These are phyloP conservation scores for Camellia sinensis DNA, from an alignment of 148 eudicot species.

Conservation along the genomic window DNA sequence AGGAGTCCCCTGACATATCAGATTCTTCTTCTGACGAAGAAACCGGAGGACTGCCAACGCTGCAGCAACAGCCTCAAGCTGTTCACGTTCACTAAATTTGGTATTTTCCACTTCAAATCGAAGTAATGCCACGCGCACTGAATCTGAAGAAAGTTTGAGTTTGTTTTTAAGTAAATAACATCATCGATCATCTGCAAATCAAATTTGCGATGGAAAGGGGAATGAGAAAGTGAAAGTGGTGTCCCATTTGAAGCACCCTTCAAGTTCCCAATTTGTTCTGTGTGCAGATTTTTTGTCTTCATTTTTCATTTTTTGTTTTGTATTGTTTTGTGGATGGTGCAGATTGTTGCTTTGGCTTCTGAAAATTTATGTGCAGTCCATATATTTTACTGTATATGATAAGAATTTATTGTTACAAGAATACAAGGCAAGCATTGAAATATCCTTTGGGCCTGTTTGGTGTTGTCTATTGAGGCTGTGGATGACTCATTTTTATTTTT, in stretches of 20 bases:
- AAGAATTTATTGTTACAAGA: neutral
- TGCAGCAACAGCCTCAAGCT: constrained; percentile 4
- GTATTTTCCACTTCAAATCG: neutral
- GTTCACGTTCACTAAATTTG: constrained; percentile 1
- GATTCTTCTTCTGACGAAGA: constrained; percentile 34
- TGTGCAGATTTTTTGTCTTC: neutral
- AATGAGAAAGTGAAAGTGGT: constrained; percentile 19
- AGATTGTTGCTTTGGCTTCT: neutral
- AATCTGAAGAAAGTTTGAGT: too few species aligned
- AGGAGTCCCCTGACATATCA: constrained; percentile 24
- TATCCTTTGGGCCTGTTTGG: constrained; percentile 1
- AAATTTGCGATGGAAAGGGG: neutral
- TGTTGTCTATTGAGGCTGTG: too few species aligned
- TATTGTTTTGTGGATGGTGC: neutral
- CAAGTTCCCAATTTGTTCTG: constrained; percentile 4
- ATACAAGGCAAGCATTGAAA: neutral
- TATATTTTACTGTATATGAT: neutral
- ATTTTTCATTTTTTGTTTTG: neutral
- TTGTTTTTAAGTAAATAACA: too few species aligned
- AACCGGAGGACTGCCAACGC: constrained; percentile 18
- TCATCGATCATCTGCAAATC: too few species aligned
- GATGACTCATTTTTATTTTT: too few species aligned
- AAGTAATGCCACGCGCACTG: too few species aligned
- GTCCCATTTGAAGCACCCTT: constrained; percentile 22
- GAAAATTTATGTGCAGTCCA: neutral